These are phyloP conservation scores for Spongospora subterranea DNA, from an alignment of 208 protist species.

Conservation along the genomic window DNA sequence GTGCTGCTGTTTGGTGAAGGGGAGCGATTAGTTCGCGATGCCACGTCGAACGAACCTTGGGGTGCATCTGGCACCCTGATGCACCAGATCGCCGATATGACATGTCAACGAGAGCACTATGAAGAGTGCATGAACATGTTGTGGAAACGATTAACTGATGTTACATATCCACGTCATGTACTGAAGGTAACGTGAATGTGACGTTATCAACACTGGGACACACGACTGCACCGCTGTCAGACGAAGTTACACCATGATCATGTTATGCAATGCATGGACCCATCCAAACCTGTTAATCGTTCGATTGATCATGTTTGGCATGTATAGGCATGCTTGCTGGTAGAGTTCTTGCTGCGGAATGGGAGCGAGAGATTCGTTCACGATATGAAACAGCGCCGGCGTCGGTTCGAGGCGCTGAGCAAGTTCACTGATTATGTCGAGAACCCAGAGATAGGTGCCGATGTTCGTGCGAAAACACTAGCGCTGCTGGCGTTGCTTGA, in stretches of 20 bases:
- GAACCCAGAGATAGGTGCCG: conserved; percentile 34
- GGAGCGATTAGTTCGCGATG: conserved; percentile 30
- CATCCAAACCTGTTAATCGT: too few species aligned
- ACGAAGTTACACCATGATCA: too few species aligned
- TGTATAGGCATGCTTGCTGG: conserved; percentile 35
- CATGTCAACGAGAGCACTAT: conserved; percentile 40
- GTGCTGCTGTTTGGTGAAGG: conserved; percentile 25
- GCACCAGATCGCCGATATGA: conserved; percentile 47
- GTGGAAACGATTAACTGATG: conserved; percentile 39
- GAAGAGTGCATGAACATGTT: background rate
- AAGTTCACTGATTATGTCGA: conserved; percentile 47
- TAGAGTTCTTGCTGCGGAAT: conserved; percentile 39
- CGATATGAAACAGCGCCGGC: conserved; percentile 41
- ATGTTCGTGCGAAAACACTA: conserved; percentile 15
- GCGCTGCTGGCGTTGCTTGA: conserved; percentile 7
- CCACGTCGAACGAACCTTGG: conserved; percentile 41
- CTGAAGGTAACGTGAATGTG: conserved; percentile 22
- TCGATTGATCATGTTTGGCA: too few species aligned
- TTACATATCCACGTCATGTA: conserved; percentile 48
- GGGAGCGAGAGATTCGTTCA: conserved; percentile 43
- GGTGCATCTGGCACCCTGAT: conserved; percentile 40
- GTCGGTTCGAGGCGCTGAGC: conserved; percentile 42
- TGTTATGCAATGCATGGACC: too few species aligned
- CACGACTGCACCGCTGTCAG: too few species aligned
- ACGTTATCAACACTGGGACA: too few species aligned